phyloP scores from a whole-genome alignment of 306 rosid genomes.

The Corylus avellana region DNA sequence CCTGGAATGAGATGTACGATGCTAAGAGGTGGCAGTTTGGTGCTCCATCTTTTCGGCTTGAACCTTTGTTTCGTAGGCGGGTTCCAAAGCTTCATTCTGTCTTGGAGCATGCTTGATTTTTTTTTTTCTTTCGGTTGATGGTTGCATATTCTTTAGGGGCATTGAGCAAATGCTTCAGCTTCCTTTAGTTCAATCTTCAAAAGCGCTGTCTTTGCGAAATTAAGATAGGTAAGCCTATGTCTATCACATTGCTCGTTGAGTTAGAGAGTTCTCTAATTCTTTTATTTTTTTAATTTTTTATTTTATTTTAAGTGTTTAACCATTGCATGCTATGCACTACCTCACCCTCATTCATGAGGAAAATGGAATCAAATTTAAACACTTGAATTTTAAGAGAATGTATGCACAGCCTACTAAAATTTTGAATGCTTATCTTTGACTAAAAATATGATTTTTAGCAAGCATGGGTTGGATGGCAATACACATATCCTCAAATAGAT shows the following conservation, averaged over 20 bases:
- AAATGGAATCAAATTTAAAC: neutral
- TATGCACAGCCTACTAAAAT: neutral
- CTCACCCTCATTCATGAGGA: neutral
- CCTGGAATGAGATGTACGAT: constrained; percentile 98
- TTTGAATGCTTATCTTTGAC: constrained; percentile 2
- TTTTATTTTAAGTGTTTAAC: neutral
- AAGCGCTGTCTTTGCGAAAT: constrained; percentile 36
- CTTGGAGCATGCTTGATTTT: constrained; percentile 66
- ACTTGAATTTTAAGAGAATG: neutral
- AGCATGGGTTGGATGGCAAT: neutral
- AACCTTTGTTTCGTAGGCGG: constrained; percentile 87
- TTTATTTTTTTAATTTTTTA: neutral
- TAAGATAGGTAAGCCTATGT: constrained; percentile 37
- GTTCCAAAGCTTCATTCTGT: constrained; percentile 78
- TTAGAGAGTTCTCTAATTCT: neutral
- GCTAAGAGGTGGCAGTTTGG: constrained; percentile 94
- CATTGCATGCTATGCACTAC: neutral
- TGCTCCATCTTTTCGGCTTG: constrained; percentile 88
- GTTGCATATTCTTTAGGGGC: constrained; percentile 46
- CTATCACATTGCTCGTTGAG: neutral
- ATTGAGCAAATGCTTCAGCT: constrained; percentile 42
- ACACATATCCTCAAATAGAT: neutral
- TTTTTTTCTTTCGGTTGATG: constrained; percentile 12
- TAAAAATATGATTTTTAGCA: neutral
- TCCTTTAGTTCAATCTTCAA: constrained; percentile 41